These are phyloP conservation scores for Chytriomyces confervae DNA, from an alignment of 192 early-diverging fungal genomes.

Conservation along the genomic window DNA sequence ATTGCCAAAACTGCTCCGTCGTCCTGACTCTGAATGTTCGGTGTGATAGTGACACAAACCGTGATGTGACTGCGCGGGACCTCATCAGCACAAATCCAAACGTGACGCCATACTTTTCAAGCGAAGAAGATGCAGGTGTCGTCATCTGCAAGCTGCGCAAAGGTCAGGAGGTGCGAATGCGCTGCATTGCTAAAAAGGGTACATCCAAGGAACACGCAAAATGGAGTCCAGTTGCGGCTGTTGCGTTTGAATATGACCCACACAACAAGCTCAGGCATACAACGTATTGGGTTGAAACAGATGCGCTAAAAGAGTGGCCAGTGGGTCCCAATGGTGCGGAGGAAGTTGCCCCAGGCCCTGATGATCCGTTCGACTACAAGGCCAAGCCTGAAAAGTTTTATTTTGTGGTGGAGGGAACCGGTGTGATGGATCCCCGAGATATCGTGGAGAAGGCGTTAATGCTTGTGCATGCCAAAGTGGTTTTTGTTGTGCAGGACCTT, in stretches of 20 bases:
- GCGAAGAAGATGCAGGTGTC: constrained; percentile 74
- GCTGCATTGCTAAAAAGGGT: constrained; percentile 95
- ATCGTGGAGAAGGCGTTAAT: constrained; percentile 50
- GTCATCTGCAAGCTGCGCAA: constrained; percentile 87
- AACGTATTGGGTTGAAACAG: constrained; percentile 90
- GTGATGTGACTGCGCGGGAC: constrained; percentile 82
- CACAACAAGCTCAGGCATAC: constrained; percentile 92
- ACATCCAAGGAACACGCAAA: constrained; percentile 98
- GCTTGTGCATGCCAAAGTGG: constrained; percentile 52
- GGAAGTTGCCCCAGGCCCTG: constrained; percentile 27
- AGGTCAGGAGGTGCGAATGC: constrained; percentile 89
- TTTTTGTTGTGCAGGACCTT: constrained; percentile 12
- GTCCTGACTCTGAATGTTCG: constrained; percentile 84
- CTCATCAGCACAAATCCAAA: constrained; percentile 61
- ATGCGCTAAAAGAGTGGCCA: constrained; percentile 74
- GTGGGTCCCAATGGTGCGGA: constrained; percentile 43
- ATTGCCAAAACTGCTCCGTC: constrained; percentile 91
- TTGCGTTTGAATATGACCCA: constrained; percentile 96
- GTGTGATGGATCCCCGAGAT: constrained; percentile 52
- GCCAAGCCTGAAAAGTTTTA: constrained; percentile 64
- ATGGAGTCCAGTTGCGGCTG: constrained; percentile 89
- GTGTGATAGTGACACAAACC: constrained; percentile 78
- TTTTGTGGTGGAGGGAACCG: constrained; percentile 58
- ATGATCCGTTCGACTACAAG: constrained; percentile 59
- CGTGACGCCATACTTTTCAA: constrained; percentile 37